Evolutionary conservation across 331 rosid genomes (phyloP), one percentile per base, ranked within the genome.

Genomic region (Rosa hybrid): DNA sequence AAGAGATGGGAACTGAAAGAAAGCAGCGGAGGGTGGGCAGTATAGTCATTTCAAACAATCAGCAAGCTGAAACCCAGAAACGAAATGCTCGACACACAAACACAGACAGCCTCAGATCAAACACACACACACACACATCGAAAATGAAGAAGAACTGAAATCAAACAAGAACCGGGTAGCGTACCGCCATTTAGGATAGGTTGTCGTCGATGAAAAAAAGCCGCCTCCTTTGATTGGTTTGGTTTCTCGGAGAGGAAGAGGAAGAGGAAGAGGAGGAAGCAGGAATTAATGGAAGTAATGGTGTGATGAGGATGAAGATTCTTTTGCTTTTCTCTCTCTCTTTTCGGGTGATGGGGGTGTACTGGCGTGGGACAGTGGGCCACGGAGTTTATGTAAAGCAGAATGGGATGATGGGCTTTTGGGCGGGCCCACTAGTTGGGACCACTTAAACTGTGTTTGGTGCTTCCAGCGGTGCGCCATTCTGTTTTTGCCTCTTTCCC

Each of bases 181-280:
- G 12, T 83, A 87, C 90, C 88, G 85, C 90, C 90, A 87, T 81
- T 68, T 18, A 41, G 11, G 68, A 51, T 53, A 68, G 41, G 34
- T 8, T 9, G 4, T 4, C 16, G 27, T 14, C 1, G 8, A 1
- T 1, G 11, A n/a, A 6, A 76, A 54, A 13, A 46, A 56, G 83
- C 41, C n/a, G 51, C 54, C 27, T 65, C 60, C 44, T 64, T 34
- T 42, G 4, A 20, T 48, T 45, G 30, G 20, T 38, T 45, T 30
- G 34, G 34, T 30, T 30, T 30, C 34, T 45, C 12, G 49, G 49
- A 45, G 49, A 45, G 49, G 49, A 45, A 45, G 34, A 34, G 49
- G 49, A 45, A 45, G 34, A 34, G 39, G 39, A 34, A 34, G 34
- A 30, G 34, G 48, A 8, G 48, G 48, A 45, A 45, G 6, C 0